Evolutionary conservation across 2,329 filamentous ascomycete genomes (phyloP).

Genomic region (Fusarium sp.): DNA sequence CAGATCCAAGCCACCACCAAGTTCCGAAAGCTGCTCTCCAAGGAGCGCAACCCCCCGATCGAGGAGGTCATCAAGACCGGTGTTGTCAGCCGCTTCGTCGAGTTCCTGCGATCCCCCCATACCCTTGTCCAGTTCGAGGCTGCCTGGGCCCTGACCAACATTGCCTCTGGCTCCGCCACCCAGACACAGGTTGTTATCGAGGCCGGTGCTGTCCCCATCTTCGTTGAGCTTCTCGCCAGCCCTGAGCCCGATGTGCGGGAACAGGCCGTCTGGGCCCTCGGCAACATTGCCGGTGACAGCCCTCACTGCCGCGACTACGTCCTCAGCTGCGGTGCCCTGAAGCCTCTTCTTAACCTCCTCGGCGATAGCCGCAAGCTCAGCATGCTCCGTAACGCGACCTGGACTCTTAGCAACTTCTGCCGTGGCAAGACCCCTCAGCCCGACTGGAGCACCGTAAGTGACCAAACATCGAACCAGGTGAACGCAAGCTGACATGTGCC

Average conservation of each 20-base stretch:
- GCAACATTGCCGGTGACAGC: conserved; percentile 99
- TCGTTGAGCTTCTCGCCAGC: conserved; percentile 94
- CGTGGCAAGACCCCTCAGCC: conserved; percentile 99
- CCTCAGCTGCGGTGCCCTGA: conserved; percentile 88
- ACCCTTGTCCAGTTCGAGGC: conserved; percentile 99
- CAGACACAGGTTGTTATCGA: conserved; percentile 99
- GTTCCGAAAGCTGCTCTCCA: conserved; percentile 97
- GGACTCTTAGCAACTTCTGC: conserved; percentile 99
- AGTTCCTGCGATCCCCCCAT: conserved; percentile 97
- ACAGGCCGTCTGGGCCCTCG: conserved; percentile 97
- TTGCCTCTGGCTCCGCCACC: conserved; percentile 94
- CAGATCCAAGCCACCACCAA: conserved; percentile 98
- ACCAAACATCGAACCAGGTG: conserved; percentile 27
- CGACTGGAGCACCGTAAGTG: conserved; percentile 91
- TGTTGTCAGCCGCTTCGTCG: conserved; percentile 96
- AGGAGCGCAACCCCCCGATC: conserved; percentile 98
- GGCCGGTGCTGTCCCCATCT: conserved; percentile 97
- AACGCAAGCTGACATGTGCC: conserved; percentile 11
- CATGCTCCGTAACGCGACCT: conserved; percentile 98
- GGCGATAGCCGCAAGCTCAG: conserved; percentile 98
- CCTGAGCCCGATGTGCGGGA: conserved; percentile 98
- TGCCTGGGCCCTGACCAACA: conserved; percentile 99
- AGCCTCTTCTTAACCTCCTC: conserved; percentile 87
- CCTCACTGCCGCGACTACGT: conserved; percentile 98
- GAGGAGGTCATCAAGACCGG: conserved; percentile 99